Conservation (phyloP, 1,284 basidiomycete genomes). For the Ustilago esculenta region DNA sequence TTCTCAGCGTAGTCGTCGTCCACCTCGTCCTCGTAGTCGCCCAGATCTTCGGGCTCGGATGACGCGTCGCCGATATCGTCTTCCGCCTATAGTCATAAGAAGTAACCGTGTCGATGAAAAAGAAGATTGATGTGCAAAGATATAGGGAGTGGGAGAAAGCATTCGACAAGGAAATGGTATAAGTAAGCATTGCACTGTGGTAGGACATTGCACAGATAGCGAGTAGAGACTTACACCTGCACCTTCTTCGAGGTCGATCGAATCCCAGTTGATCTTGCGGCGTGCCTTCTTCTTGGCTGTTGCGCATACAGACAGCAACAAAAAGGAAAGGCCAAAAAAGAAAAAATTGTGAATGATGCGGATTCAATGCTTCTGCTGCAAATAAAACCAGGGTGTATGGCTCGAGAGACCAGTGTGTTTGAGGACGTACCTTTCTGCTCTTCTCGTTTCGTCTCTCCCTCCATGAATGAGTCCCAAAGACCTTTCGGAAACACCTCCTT, state of each 20-base stretch:
- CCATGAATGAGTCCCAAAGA: constrained; percentile 61
- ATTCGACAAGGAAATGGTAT: no score
- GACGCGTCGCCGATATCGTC: constrained; percentile 54
- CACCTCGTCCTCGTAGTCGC: constrained; percentile 65
- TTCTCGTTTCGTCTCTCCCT: constrained; percentile 54
- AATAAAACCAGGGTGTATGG: background rate
- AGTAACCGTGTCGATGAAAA: no score
- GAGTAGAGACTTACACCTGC: constrained; percentile 24
- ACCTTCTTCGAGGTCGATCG: constrained; percentile 54
- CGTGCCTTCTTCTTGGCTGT: constrained; percentile 39
- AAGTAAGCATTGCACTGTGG: no score
- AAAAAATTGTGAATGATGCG: background rate
- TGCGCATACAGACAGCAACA: background rate
- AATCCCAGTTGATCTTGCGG: constrained; percentile 58
- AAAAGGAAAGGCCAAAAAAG: background rate
- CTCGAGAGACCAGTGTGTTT: background rate
- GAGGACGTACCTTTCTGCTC: constrained; percentile 28
- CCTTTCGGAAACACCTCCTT: constrained; percentile 60
- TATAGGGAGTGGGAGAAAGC: background rate
- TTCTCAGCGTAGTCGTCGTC: constrained; percentile 65
- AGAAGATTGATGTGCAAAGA: background rate
- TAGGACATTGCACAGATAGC: no score
- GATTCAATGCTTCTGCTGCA: background rate
- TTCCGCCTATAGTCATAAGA: constrained; percentile 23
- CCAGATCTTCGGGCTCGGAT: constrained; percentile 60